Evolutionary conservation across 148 eudicot genomes (phyloP), one percentile per base, ranked within the genome.

Genomic region (Rhododendron henanense): DNA sequence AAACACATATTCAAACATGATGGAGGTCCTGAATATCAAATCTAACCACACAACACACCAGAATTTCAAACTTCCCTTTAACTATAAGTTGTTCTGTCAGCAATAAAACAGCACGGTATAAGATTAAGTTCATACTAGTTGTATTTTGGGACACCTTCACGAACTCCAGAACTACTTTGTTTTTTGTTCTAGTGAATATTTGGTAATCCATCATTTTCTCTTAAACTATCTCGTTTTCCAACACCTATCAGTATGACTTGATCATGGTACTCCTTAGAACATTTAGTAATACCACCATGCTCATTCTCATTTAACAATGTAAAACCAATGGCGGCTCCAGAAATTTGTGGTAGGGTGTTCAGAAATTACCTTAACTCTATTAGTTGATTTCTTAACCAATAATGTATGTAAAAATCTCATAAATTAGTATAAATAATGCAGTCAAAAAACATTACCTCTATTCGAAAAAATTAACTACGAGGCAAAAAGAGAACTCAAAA

Each of bases 31-130:
- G 21, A 74, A 73, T 48, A 82, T 33, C 21, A 76, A 50, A 53
- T 41, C 53, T 25, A 79, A 61, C 45, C n/a, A 35, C 39, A 74
- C 31, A 14, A 28, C 63, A 44, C 37, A 77, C 65, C 37, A 61
- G 75, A 91, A 65, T 41, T 31, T 44, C 84, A 82, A n/a, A 82
- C 35, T 41, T 23, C 11, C 45, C 47, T 63, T 55, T 25, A 9
- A 39, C 53, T 41, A 16, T 25, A 81, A 48, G 61, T 37, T 57
- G 61, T 25, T 81, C 16, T 81, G 83, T 21, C 31, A 35, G 47
- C 47, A 18, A 33, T 33, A 35, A 81, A 11, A 9, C 47, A 33
- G 28, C 21, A 33, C 19, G 48, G 73, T 59, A 41, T 41, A 59
- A 18, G 47, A 55, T 53, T 55, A 59, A 57, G 65, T 15, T 23